Evolutionary conservation across 345 rosid genomes (phyloP).

Genomic region (Citrus sp.): DNA sequence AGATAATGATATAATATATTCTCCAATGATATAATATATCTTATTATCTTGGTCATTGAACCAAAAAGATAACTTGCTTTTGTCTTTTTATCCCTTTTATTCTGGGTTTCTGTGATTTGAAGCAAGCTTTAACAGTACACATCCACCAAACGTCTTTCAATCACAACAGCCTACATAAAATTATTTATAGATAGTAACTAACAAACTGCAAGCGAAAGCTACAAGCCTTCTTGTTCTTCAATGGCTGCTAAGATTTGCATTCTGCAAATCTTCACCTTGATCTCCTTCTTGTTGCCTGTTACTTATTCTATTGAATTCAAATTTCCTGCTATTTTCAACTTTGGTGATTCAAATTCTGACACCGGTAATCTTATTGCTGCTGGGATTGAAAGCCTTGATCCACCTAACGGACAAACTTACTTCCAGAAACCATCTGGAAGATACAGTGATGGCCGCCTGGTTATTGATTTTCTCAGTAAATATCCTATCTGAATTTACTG

Average conservation of each 20-base stretch:
- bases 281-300: constrained; percentile 33
- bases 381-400: constrained; percentile 55
- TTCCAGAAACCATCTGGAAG: constrained; percentile 68
- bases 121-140: constrained; percentile 21
- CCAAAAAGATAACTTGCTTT: not conserved
- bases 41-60: not conserved
- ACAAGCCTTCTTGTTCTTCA: constrained; percentile 15
- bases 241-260: constrained; percentile 34
- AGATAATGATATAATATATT: no score
- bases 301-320: constrained; percentile 45
- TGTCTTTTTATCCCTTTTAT: not conserved
- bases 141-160: constrained; percentile 18
- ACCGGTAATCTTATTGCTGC: constrained; percentile 75
- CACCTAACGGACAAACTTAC: constrained; percentile 66
- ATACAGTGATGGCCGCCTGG: constrained; percentile 85
- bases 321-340: constrained; percentile 37
- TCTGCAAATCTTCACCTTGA: constrained; percentile 26
- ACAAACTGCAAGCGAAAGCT: constrained; percentile 19
- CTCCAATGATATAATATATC: no score
- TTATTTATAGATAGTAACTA: constrained; percentile 24
- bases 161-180: not conserved
- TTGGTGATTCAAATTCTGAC: constrained; percentile 63
- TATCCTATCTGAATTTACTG: not conserved
- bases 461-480: constrained; percentile 74
- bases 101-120: not conserved